Conservation (phyloP, 345 rosid species). For the Draba incana region DNA sequence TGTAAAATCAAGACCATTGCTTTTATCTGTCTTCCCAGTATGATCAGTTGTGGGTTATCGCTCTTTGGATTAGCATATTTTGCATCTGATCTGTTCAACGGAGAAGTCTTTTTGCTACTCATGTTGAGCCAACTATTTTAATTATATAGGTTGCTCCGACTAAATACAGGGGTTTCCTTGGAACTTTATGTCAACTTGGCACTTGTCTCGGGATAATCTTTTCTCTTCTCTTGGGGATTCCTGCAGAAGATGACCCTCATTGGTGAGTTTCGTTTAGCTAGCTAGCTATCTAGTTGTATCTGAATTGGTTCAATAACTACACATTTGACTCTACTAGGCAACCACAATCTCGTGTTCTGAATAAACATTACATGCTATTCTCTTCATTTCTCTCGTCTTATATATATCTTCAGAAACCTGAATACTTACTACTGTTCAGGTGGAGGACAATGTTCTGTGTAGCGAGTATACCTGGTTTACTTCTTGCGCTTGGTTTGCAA, state of each 20-base stretch:
- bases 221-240: slow-evolving; percentile 63
- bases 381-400: not conserved
- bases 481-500: slow-evolving; percentile 70
- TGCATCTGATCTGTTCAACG: not conserved
- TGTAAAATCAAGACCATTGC: not conserved
- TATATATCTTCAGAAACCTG: not conserved
- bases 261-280: slow-evolving; percentile 54
- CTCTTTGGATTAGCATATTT: slow-evolving; percentile 2
- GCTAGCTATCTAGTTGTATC: not conserved
- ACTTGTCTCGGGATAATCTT: slow-evolving; percentile 75
- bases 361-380: no score
- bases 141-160: slow-evolving; percentile 72
- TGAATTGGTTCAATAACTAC: not conserved
- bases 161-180: slow-evolving; percentile 72
- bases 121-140: slow-evolving; percentile 4
- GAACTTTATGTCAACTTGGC: slow-evolving; percentile 65
- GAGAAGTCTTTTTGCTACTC: not conserved
- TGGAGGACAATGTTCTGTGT: slow-evolving; percentile 75
- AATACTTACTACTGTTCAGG: slow-evolving; percentile 51
- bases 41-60: not conserved
- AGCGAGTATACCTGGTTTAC: slow-evolving; percentile 64
- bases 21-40: not conserved
- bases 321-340: slow-evolving; percentile 6
- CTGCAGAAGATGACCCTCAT: slow-evolving; percentile 67
- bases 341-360: no score